Conservation (phyloP, 2,329 filamentous ascomycete species). For the Cladophialophora bantiana region DNA sequence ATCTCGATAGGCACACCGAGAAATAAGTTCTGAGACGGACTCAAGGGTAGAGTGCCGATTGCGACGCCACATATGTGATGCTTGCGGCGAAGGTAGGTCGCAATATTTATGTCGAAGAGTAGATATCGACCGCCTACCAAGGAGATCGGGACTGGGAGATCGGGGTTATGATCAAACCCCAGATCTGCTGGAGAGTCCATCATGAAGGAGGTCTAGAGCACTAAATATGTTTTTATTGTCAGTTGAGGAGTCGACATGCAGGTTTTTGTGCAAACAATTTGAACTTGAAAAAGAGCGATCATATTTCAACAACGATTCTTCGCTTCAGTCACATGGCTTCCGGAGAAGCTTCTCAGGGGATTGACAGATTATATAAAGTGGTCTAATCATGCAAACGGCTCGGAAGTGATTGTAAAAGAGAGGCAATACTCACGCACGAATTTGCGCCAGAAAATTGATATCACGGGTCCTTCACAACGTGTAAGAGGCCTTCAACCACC, state of each 20-base stretch:
- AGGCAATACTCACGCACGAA: background rate
- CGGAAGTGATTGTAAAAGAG: background rate
- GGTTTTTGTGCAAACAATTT: background rate
- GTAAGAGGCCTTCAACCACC: background rate
- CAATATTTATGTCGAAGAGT: conserved; percentile 84
- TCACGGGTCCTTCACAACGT: background rate
- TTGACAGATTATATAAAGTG: conserved; percentile 76
- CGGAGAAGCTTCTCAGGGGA: conserved; percentile 69
- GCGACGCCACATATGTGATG: conserved; percentile 87
- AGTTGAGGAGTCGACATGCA: background rate
- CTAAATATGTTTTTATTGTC: background rate
- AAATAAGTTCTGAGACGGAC: conserved; percentile 94
- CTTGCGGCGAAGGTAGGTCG: conserved; percentile 76
- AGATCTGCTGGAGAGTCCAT: conserved; percentile 31
- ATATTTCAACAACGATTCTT: conserved; percentile 57
- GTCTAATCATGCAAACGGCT: conserved; percentile 66
- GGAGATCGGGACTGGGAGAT: conserved; percentile 77
- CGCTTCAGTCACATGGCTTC: conserved; percentile 55
- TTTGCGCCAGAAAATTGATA: background rate
- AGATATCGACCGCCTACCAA: conserved; percentile 81
- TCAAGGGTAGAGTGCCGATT: conserved; percentile 86
- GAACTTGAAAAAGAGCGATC: conserved; percentile 40
- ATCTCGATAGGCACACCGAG: conserved; percentile 86
- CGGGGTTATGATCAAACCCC: conserved; percentile 45
- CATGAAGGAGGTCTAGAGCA: background rate